Conservation (phyloP, 306 rosid species). For the Cucurbita ficifolia region DNA sequence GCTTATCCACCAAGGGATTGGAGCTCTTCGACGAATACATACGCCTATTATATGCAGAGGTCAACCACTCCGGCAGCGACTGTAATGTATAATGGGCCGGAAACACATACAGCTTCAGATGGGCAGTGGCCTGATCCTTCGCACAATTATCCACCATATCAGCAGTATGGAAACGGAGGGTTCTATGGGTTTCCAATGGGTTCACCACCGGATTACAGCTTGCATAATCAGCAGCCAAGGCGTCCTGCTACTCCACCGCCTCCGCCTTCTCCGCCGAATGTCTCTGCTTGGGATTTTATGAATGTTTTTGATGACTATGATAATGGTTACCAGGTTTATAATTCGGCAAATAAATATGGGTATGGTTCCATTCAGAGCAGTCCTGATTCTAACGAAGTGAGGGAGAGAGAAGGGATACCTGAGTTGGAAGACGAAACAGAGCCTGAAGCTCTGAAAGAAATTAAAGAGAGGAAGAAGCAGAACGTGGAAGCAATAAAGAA, state of each 20-base stretch:
- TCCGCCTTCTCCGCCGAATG: conserved; percentile 88
- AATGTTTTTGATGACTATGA: conserved; percentile 59
- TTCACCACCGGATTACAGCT: conserved; percentile 19
- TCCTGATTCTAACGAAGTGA: conserved; percentile 84
- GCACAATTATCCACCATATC: conserved; percentile 19
- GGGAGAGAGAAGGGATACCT: conserved; percentile 95
- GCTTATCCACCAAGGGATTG: conserved; percentile 12
- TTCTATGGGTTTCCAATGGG: conserved; percentile 48
- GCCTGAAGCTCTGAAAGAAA: conserved; percentile 35
- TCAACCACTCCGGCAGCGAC: conserved; percentile 41
- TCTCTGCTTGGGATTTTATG: conserved; percentile 66
- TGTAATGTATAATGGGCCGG: conserved; percentile 36
- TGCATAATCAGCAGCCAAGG: conserved; percentile 14
- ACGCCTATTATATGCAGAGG: conserved; percentile 48
- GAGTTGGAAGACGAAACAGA: conserved; percentile 92
- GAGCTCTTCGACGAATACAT: conserved; percentile 17
- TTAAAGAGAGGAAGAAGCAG: conserved; percentile 24
- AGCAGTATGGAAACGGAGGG: conserved; percentile 26
- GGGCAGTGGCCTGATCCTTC: conserved; percentile 34
- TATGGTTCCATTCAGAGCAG: conserved; percentile 59
- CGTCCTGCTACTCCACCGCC: conserved; percentile 43
- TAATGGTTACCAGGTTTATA: conserved; percentile 31
- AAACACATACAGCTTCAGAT: conserved; percentile 19
- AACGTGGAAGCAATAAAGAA: conserved; percentile 9
- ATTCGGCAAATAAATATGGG: conserved; percentile 20